Conservation (phyloP, 176 grass and related monocot genomes). For the Areca catechu region DNA sequence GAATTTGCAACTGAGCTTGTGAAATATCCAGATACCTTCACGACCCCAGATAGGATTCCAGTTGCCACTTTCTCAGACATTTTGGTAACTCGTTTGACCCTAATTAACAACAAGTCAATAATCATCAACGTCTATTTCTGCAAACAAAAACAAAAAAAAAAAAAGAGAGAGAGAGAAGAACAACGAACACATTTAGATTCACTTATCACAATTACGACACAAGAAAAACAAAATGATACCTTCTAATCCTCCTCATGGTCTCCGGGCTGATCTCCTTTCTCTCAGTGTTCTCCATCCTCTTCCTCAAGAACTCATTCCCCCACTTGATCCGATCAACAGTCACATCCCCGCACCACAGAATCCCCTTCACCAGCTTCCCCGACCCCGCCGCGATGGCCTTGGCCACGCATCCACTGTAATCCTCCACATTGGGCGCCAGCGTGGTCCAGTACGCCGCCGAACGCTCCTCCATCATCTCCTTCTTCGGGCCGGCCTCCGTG, state of each 20-base stretch:
- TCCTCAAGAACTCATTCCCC: slow-evolving; percentile 66
- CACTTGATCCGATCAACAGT: slow-evolving; percentile 58
- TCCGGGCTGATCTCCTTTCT: slow-evolving; percentile 53
- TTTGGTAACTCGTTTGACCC: slow-evolving; percentile 62
- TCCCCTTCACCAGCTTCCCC: slow-evolving; percentile 47
- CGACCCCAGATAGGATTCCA: slow-evolving; percentile 61
- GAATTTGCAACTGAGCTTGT: slow-evolving; percentile 61
- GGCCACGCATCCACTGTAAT: slow-evolving; percentile 51
- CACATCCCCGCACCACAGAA: slow-evolving; percentile 72
- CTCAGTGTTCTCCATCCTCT: slow-evolving; percentile 35
- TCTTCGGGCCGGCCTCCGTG: slow-evolving; percentile 18
- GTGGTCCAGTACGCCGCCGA: slow-evolving; percentile 81
- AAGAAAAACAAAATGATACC: slow-evolving; percentile 19
- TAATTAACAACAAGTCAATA: slow-evolving; percentile 17
- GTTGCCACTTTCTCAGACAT: slow-evolving; percentile 81
- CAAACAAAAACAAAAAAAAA: too few species aligned
- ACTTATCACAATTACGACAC: too few species aligned
- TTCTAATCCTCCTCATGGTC: slow-evolving; percentile 61
- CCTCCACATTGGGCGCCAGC: slow-evolving; percentile 76
- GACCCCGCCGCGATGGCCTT: slow-evolving; percentile 52
- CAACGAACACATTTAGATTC: too few species aligned
- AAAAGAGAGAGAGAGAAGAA: too few species aligned
- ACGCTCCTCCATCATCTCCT: slow-evolving; percentile 32
- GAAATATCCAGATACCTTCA: slow-evolving; percentile 64
- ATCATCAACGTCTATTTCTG: background rate